phyloP scores from a whole-genome alignment of 2,329 filamentous ascomycete species.

The Truncatella angustata region DNA sequence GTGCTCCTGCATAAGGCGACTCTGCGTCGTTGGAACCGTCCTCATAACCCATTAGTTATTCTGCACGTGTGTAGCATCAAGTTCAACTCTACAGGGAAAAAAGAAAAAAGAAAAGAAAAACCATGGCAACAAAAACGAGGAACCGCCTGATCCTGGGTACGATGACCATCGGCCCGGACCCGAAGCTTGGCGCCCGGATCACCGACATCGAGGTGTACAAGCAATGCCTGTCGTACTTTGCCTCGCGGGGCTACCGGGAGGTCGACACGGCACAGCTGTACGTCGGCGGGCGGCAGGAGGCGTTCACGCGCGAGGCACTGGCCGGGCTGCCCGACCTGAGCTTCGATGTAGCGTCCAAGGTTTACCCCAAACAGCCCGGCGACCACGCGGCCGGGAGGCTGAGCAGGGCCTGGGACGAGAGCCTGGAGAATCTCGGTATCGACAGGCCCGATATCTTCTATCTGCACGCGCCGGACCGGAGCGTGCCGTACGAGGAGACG shows the following conservation, averaged over 20 bases:
- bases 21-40: no score
- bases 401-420: background rate
- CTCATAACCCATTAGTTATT: no score
- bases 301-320: slow-evolving; percentile 62
- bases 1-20: no score
- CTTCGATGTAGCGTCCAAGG: slow-evolving; percentile 73
- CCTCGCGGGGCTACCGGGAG: slow-evolving; percentile 75
- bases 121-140: background rate
- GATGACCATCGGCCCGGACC: slow-evolving; percentile 75
- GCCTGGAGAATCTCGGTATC: background rate
- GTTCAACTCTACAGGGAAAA: no score
- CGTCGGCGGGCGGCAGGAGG: slow-evolving; percentile 70
- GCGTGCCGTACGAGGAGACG: slow-evolving; percentile 66
- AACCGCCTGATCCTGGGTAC: slow-evolving; percentile 71
- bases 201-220: slow-evolving; percentile 66
- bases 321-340: slow-evolving; percentile 76
- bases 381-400: background rate
- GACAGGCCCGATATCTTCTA: slow-evolving; percentile 66
- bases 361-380: slow-evolving; percentile 55
- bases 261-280: slow-evolving; percentile 82
- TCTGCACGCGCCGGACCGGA: slow-evolving; percentile 60
- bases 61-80: no score
- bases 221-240: slow-evolving; percentile 69
- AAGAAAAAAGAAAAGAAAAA: background rate
- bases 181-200: slow-evolving; percentile 64